A percentile compares a stretch with the other conserved stretches of the same genome.
phyloP scores from a whole-genome alignment of 2,329 filamentous ascomycete species.

The Epichloe amarillans region DNA sequence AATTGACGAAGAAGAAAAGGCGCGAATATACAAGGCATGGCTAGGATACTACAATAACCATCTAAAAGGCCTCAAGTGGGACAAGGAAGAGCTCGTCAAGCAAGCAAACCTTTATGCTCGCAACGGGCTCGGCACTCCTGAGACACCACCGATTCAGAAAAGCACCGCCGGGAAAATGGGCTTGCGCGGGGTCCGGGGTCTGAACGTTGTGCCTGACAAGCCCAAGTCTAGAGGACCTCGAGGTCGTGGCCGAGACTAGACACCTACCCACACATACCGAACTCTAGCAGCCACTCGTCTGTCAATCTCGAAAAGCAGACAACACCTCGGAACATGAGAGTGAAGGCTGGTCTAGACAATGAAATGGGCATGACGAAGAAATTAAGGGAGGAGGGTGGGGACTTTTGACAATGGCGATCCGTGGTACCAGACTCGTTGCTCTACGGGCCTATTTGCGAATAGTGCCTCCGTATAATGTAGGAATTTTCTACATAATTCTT shows the following conservation, averaged over 20 bases:
- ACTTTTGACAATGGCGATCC: too few relatives aligned
- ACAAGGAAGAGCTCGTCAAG: constrained; percentile 30
- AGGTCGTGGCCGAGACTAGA: neutral
- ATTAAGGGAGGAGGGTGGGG: too few relatives aligned
- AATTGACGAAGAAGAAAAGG: constrained; percentile 31
- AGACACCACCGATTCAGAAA: constrained; percentile 33
- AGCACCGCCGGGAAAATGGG: constrained; percentile 43
- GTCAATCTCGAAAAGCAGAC: too few relatives aligned
- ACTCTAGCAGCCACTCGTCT: too few relatives aligned
- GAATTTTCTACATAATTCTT: neutral
- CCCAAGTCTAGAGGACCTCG: constrained; percentile 12
- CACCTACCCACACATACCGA: too few relatives aligned
- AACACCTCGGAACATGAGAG: too few relatives aligned
- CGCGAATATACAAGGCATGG: constrained; percentile 43
- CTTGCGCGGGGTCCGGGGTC: constrained; percentile 34
- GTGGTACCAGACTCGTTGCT: neutral
- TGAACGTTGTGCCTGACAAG: constrained; percentile 31
- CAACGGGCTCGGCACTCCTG: constrained; percentile 31
- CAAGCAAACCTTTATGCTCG: constrained; percentile 38
- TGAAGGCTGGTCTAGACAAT: too few relatives aligned
- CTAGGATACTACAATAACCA: constrained; percentile 42
- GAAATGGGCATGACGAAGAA: too few relatives aligned
- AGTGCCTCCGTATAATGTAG: too few relatives aligned
- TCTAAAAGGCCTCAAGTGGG: constrained; percentile 30
- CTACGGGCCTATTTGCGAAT: neutral